Evolutionary conservation across 2,329 filamentous ascomycete genomes (phyloP).

Genomic region (Aspergillus persii): DNA sequence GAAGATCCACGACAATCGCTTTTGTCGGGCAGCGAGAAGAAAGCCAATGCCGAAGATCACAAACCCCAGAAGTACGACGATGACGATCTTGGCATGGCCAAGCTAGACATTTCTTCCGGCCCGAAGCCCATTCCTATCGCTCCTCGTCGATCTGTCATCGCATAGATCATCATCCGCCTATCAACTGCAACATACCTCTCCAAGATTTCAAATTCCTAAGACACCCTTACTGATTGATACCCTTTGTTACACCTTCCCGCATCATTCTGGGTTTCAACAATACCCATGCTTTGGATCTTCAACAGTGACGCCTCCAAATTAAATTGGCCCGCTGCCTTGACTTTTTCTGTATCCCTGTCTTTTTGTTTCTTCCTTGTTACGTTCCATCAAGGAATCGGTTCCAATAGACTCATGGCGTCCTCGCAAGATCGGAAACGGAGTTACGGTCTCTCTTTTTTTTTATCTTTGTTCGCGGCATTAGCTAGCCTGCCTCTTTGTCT

Average conservation of each 20-base stretch:
- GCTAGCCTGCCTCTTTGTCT: constrained; percentile 3
- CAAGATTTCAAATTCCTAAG: neutral
- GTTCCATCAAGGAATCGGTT: constrained; percentile 10
- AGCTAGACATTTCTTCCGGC: constrained; percentile 32
- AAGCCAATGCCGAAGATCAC: constrained; percentile 18
- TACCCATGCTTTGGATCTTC: constrained; percentile 1
- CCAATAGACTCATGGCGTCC: constrained; percentile 23
- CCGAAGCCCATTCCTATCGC: constrained; percentile 40
- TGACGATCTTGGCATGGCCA: constrained; percentile 33
- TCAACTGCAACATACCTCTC: neutral
- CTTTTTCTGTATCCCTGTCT: neutral
- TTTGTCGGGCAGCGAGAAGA: constrained; percentile 19
- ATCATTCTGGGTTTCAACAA: neutral
- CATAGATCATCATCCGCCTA: constrained; percentile 20
- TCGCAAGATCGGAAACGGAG: constrained; percentile 19
- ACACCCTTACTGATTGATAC: neutral
- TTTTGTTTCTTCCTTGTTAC: constrained; percentile 4
- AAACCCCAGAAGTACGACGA: constrained; percentile 23
- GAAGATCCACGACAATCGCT: constrained; percentile 27
- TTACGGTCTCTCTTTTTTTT: constrained; percentile 15
- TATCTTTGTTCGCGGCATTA: neutral
- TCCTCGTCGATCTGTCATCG: constrained; percentile 35
- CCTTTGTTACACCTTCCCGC: neutral
- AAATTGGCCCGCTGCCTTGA: neutral
- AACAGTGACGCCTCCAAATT: constrained; percentile 1